Conservation (phyloP, 2,329 filamentous ascomycete genomes). For the Apiospora marii region DNA sequence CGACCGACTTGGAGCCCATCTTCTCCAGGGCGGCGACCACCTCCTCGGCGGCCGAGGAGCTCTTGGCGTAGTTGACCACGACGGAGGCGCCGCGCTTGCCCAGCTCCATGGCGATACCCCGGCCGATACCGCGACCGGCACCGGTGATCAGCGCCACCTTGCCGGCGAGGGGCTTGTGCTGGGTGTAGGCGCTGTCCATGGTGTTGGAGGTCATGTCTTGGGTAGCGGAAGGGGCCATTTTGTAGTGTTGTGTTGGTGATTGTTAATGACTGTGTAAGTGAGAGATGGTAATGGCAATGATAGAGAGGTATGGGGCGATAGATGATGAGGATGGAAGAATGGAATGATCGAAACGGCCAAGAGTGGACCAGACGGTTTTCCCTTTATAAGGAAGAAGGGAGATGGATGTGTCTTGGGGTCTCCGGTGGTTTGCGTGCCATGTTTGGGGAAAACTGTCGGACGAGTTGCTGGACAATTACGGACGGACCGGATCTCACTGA, state of each 20-base stretch:
- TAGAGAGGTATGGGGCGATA: not conserved
- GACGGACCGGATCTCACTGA: conserved; percentile 21
- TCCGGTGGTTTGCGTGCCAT: conserved; percentile 16
- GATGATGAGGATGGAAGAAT: not conserved
- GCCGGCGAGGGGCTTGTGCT: conserved; percentile 51
- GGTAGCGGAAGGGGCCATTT: conserved; percentile 43
- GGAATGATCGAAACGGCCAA: not conserved
- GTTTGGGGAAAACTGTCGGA: conserved; percentile 28
- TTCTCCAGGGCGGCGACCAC: conserved; percentile 62
- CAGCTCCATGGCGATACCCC: conserved; percentile 72
- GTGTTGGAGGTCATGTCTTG: conserved; percentile 27
- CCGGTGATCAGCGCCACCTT: conserved; percentile 71
- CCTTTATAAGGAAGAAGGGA: conserved; percentile 6
- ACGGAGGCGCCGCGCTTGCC: conserved; percentile 70
- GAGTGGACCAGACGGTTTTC: not conserved
- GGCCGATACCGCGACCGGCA: conserved; percentile 71
- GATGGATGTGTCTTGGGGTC: conserved; percentile 25
- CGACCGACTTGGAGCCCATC: conserved; percentile 64
- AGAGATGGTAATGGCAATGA: not conserved
- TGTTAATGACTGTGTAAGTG: not conserved
- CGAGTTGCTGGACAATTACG: conserved; percentile 20
- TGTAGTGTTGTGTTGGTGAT: not conserved
- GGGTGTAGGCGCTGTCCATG: conserved; percentile 36
- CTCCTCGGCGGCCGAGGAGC: conserved; percentile 61
- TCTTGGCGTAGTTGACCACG: conserved; percentile 72